A percentile compares a stretch with the other conserved stretches of the same genome.
phyloP scores from a whole-genome alignment of 176 grass and related monocot species.

The Oryza glaberrima region DNA sequence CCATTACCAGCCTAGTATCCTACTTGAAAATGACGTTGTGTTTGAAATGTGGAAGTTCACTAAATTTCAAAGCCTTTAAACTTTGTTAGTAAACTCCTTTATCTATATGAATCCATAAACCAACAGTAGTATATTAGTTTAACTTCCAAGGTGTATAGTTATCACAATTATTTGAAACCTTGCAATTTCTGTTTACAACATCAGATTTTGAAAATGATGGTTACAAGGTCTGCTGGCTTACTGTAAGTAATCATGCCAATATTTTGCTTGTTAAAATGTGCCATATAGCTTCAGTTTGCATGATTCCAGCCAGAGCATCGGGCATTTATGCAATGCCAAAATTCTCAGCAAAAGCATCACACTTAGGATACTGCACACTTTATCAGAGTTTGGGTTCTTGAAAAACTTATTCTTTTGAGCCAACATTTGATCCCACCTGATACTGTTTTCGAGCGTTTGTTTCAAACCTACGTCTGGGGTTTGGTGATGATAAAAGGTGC shows the following conservation, averaged over 20 bases:
- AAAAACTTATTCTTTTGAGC: conserved; percentile 13
- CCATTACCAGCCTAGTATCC: not conserved
- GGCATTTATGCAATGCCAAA: not conserved
- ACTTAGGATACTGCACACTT: conserved; percentile 1
- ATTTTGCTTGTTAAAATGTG: conserved; percentile 13
- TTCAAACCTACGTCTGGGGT: not conserved
- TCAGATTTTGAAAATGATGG: conserved; percentile 8
- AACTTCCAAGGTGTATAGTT: conserved; percentile 22
- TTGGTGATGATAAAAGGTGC: conserved; percentile 1
- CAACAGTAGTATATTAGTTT: conserved; percentile 7
- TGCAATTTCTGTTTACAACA: not conserved
- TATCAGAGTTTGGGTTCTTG: not conserved
- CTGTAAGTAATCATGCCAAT: conserved; percentile 18
- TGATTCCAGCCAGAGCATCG: conserved; percentile 8
- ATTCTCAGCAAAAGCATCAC: not conserved
- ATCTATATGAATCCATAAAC: not conserved
- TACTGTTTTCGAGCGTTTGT: not conserved
- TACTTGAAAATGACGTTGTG: not conserved
- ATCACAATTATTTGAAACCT: conserved; percentile 20
- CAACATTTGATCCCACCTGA: not conserved
- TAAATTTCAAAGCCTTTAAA: conserved; percentile 16
- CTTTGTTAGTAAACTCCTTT: conserved; percentile 21
- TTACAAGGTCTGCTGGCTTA: conserved; percentile 10
- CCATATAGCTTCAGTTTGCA: conserved; percentile 7
- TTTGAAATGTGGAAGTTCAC: conserved; percentile 11